Base-by-base conservation (phyloP, 192 early-diverging fungal species). In the Coemansia sp. region DNA sequence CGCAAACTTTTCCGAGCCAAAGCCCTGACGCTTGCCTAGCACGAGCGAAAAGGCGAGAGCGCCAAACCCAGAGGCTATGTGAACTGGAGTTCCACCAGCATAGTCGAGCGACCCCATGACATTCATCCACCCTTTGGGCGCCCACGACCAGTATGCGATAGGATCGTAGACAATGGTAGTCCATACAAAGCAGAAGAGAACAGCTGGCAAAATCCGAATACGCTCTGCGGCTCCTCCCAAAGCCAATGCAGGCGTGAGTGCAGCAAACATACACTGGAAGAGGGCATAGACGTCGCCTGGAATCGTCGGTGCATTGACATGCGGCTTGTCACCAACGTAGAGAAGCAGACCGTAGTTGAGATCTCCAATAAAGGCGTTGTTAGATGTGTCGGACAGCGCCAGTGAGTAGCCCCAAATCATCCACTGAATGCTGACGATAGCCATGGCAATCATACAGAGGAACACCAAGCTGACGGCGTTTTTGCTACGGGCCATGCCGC, bases 111-210 rank as follows among this genome's bases (percentile, higher is more conserved):
- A 87, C 37, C 94, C 94, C 82, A 94, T 83, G 37, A 87, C 88
- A 50, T 76, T 82, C 55, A 92, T 80, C 95, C 94, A 99, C 2
- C 97, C 97, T 65, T 89, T 90, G 34, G 82, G 59, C 15, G 87
- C 87, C 94, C 94, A 99, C 24, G 93, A 92, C 94, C 95, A 96
- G 87, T 92, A 99, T 13, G 95, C 95, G 61, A 92, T 89, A n/a
- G 90, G 90, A 77, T 95, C 91, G 73, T 98, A 98, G 22, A 97
- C 92, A 62, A 98, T 58, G 8, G 97, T 95, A 8, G 90, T 84
- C 97, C 95, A 98, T 47, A 97, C 75, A 69, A 97, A 94, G 67
- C 93, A 89, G 74, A 96, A 99, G 62, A 98, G 73, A 53, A 95
- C 85, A 39, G 91, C 87, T 1, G 97, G 95, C 18, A 95, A 63